Conservation (phyloP, 2,329 filamentous ascomycete genomes). For the Moelleriella libera region DNA sequence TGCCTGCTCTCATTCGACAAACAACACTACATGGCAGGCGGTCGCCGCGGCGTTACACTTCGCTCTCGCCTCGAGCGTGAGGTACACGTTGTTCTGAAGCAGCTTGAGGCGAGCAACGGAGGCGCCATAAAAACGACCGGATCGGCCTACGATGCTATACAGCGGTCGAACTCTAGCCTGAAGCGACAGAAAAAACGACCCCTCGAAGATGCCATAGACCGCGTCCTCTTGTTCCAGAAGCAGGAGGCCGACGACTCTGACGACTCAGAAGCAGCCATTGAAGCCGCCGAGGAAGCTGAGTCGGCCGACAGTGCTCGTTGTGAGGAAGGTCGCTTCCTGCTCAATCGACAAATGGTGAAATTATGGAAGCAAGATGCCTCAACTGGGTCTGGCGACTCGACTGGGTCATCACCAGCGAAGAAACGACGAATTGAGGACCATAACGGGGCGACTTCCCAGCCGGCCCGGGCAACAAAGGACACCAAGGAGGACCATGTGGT, state of each 20-base stretch:
- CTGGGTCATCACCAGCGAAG: conserved; percentile 14
- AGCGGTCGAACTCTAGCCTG: conserved; percentile 73
- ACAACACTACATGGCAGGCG: background rate
- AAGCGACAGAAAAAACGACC: conserved; percentile 69
- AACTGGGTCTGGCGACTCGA: conserved; percentile 3
- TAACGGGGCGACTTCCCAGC: background rate
- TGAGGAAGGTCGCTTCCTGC: conserved; percentile 20
- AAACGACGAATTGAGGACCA: conserved; percentile 18
- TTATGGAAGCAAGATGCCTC: conserved; percentile 19
- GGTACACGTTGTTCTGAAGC: conserved; percentile 67
- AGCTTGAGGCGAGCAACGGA: conserved; percentile 54
- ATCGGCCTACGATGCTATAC: conserved; percentile 64
- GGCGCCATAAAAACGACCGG: conserved; percentile 36
- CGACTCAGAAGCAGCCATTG: conserved; percentile 35
- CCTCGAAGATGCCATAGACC: conserved; percentile 74
- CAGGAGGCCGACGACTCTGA: conserved; percentile 44
- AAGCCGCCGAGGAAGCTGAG: conserved; percentile 19
- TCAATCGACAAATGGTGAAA: conserved; percentile 27
- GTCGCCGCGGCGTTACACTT: conserved; percentile 7
- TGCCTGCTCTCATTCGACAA: background rate
- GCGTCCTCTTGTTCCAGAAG: conserved; percentile 61
- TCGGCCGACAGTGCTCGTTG: conserved; percentile 6
- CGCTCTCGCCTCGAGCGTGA: conserved; percentile 43
- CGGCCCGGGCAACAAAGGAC: conserved; percentile 4
- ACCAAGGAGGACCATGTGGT: background rate